Evolutionary conservation across 2,329 filamentous ascomycete genomes (phyloP).

Genomic region (Alternaria metachromatica): DNA sequence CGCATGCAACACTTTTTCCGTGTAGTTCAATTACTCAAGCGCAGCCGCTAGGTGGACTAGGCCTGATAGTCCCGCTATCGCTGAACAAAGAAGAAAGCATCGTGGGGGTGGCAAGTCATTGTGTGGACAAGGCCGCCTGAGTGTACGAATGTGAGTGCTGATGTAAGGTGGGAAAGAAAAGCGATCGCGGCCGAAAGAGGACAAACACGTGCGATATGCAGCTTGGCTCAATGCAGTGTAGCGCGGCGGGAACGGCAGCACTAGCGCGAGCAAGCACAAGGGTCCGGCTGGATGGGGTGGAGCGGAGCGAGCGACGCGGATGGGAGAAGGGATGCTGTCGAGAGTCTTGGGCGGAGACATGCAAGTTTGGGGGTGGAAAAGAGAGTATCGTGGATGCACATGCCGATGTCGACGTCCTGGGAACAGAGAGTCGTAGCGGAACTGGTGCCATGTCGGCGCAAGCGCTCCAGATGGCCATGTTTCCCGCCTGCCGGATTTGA

Average conservation of each 20-base stretch:
- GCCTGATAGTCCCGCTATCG: background rate
- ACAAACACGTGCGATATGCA: constrained; percentile 4
- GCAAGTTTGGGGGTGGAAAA: background rate
- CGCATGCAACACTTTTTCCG: background rate
- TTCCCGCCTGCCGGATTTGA: constrained; percentile 12
- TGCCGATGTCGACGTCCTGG: background rate
- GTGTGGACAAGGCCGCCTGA: background rate
- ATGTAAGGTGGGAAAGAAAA: background rate
- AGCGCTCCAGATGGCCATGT: background rate
- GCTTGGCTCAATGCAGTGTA: background rate
- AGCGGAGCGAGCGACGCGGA: background rate
- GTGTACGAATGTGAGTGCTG: background rate
- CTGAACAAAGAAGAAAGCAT: background rate
- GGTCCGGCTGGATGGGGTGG: constrained; percentile 6
- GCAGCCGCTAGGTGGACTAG: background rate
- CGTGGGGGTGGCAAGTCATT: background rate
- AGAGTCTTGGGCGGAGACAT: background rate
- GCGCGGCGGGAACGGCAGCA: constrained; percentile 15
- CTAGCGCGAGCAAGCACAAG: constrained; percentile 7
- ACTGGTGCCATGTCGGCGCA: background rate
- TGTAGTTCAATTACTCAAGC: background rate
- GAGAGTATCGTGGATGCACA: background rate
- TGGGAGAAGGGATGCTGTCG: constrained; percentile 2
- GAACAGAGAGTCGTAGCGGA: background rate
- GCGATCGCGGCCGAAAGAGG: background rate